Percentiles rank a stretch among this genome's conserved stretches.
phyloP scores from a whole-genome alignment of 2,329 filamentous ascomycete species.

The Mollisiaceae sp. region DNA sequence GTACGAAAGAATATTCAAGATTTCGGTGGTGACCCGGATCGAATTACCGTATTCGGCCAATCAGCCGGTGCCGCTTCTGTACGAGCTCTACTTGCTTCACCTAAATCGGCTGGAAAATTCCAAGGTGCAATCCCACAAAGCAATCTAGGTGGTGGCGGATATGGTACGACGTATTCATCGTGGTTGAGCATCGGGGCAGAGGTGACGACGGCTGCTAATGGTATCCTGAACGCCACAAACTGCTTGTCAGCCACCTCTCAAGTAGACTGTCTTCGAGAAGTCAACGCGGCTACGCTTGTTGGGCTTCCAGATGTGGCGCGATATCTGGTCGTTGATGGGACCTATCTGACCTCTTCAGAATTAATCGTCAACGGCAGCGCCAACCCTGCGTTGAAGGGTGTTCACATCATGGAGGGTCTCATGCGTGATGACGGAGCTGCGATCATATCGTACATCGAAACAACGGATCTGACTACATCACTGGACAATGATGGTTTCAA shows the following conservation, averaged over 20 bases:
- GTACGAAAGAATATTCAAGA: conserved; percentile 42
- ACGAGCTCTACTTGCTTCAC: conserved; percentile 33
- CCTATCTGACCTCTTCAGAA: conserved; percentile 35
- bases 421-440: conserved; percentile 44
- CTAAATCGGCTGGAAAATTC: conserved; percentile 34
- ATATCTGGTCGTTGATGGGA: conserved; percentile 40
- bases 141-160: conserved; percentile 33
- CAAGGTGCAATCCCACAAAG: conserved; percentile 33
- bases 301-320: conserved; percentile 18
- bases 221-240: conserved; percentile 29
- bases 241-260: conserved; percentile 29
- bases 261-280: conserved; percentile 30
- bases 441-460: conserved; percentile 34
- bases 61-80: conserved; percentile 50
- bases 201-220: conserved; percentile 22
- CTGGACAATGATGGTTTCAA: conserved; percentile 24
- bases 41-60: conserved; percentile 49
- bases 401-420: conserved; percentile 41
- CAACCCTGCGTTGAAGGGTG: conserved; percentile 23
- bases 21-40: conserved; percentile 45
- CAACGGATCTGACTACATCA: conserved; percentile 24
- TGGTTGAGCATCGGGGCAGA: conserved; percentile 29
- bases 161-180: conserved; percentile 32
- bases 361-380: conserved; percentile 23
- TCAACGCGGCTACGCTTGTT: conserved; percentile 25